Percentiles rank a stretch among this genome's conserved stretches.
phyloP scores from a whole-genome alignment of 164 flowering plant genomes.

The Sextonia rubra region DNA sequence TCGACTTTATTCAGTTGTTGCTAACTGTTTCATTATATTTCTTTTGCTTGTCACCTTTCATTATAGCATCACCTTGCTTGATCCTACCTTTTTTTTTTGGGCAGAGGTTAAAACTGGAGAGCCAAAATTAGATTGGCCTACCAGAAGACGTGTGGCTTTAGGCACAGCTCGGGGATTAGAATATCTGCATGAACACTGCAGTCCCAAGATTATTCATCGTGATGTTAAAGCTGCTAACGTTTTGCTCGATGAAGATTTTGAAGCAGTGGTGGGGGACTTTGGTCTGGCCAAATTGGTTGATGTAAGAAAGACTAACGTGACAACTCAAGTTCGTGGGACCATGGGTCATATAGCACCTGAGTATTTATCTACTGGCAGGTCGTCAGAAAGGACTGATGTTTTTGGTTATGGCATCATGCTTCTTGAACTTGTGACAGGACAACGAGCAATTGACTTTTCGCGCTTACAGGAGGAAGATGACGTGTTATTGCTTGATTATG shows the following conservation, averaged over 20 bases:
- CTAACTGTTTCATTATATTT: not conserved
- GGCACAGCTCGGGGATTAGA: constrained; percentile 83
- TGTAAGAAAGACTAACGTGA: constrained; percentile 69
- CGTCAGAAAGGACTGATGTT: constrained; percentile 85
- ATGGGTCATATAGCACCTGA: constrained; percentile 98
- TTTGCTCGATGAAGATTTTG: constrained; percentile 78
- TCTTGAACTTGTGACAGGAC: constrained; percentile 82
- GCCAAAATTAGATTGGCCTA: constrained; percentile 62
- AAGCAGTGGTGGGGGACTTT: constrained; percentile 93
- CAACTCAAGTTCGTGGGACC: constrained; percentile 89
- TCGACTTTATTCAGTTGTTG: not conserved
- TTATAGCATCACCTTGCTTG: not conserved
- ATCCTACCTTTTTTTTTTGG: not conserved
- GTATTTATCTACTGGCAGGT: constrained; percentile 85
- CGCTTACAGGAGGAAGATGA: constrained; percentile 89
- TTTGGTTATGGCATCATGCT: constrained; percentile 93
- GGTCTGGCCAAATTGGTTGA: constrained; percentile 84
- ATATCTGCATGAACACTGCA: constrained; percentile 87
- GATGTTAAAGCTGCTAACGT: constrained; percentile 95
- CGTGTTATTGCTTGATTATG: constrained; percentile 82
- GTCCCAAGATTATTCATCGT: constrained; percentile 84
- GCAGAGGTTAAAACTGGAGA: constrained; percentile 86
- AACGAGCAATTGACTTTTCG: constrained; percentile 80
- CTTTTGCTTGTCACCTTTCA: not conserved
- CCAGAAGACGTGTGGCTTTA: constrained; percentile 61